Evolutionary conservation across 192 early-diverging fungal genomes (phyloP).

Genomic region (Coemansia sp.): DNA sequence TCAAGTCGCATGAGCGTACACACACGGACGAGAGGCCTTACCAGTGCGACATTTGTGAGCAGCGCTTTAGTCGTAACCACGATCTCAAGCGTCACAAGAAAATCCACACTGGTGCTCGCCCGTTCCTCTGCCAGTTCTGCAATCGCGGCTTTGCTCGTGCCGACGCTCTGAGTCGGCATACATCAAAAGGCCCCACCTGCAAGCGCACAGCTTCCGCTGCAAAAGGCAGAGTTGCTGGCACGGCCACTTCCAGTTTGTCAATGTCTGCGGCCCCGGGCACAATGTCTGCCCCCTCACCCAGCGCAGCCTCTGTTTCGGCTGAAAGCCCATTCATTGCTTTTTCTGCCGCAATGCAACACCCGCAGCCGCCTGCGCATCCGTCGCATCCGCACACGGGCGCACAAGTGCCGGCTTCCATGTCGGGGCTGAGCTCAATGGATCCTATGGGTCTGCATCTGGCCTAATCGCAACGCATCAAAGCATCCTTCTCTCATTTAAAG

Average conservation of each 20-base stretch:
- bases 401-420: not conserved
- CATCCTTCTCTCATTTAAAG: no score
- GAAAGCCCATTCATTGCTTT: constrained; percentile 5
- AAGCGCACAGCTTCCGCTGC: constrained; percentile 38
- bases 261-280: not conserved
- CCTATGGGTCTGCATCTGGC: no score
- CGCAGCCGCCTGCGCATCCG: not conserved
- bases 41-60: constrained; percentile 62
- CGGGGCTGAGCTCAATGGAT: no score
- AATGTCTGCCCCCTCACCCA: not conserved
- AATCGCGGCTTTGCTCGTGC: constrained; percentile 44
- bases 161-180: constrained; percentile 51
- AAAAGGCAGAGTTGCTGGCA: not conserved
- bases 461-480: no score
- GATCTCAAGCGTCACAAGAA: constrained; percentile 75
- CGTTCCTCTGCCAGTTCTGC: constrained; percentile 62
- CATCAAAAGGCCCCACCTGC: constrained; percentile 48
- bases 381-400: no score
- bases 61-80: constrained; percentile 74
- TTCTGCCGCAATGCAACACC: constrained; percentile 9
- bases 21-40: constrained; percentile 77
- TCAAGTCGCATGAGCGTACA: constrained; percentile 77
- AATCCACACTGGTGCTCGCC: constrained; percentile 62
- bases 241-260: not conserved
- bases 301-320: not conserved